A percentile compares a stretch with the other conserved stretches of the same genome.
These are phyloP conservation scores for Eutrema salsugineum DNA, from an alignment of 441 rosid species.

Conservation along the genomic window DNA sequence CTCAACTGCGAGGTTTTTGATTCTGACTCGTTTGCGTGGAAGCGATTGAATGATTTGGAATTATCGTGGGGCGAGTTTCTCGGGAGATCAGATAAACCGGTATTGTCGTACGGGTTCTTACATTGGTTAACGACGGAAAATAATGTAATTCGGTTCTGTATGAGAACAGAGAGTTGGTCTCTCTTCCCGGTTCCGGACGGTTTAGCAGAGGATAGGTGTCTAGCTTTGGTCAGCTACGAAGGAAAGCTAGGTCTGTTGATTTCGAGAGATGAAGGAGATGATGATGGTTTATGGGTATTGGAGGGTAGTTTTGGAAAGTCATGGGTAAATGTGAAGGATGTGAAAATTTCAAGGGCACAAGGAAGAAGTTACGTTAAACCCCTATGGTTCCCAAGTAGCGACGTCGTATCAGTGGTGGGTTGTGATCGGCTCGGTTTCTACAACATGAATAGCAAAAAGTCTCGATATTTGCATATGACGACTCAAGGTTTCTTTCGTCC, in stretches of 20 bases:
- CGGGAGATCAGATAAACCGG: not conserved
- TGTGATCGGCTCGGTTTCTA: not conserved
- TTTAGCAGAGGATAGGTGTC: fast-evolving
- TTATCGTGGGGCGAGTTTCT: not conserved
- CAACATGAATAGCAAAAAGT: not conserved
- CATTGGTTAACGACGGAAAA: not conserved
- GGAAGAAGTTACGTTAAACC: not conserved
- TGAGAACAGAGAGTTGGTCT: slow-evolving; percentile 15
- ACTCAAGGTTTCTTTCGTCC: not conserved
- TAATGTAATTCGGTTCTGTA: not conserved
- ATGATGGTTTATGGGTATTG: not conserved
- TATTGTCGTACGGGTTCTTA: not conserved
- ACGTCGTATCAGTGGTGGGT: not conserved
- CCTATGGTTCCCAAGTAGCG: not conserved
- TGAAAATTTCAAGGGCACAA: not conserved
- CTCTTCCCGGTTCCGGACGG: not conserved
- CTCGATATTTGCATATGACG: not conserved
- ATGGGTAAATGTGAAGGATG: not conserved
- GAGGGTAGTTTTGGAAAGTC: not conserved
- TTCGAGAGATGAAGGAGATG: not conserved
- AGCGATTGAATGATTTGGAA: not conserved
- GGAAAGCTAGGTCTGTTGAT: slow-evolving; percentile 10
- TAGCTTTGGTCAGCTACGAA: not conserved
- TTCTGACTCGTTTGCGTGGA: not conserved
- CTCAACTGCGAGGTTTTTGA: not conserved